Conservation (phyloP, 2,329 filamentous ascomycete genomes). For the Endoconidiophora polonica region DNA sequence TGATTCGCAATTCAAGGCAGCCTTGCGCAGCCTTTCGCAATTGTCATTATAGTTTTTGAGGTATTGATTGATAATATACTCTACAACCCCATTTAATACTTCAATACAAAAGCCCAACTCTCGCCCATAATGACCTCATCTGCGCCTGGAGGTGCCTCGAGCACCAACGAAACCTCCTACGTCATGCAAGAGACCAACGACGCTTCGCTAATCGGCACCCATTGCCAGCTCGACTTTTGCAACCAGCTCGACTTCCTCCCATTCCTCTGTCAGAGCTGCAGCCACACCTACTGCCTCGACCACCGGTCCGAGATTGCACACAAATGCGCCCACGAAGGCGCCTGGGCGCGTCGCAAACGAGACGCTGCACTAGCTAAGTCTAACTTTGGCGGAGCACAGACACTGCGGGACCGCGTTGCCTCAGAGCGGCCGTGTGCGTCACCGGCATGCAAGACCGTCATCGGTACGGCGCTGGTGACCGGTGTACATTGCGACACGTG, state of each 20-base stretch:
- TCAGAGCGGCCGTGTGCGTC: slow-evolving; percentile 52
- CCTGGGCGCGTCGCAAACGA: slow-evolving; percentile 43
- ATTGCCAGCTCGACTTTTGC: slow-evolving; percentile 86
- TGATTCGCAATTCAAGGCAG: background rate
- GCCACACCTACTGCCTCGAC: slow-evolving; percentile 74
- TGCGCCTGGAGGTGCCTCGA: slow-evolving; percentile 4
- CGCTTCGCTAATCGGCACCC: slow-evolving; percentile 69
- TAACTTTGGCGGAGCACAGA: slow-evolving; percentile 36
- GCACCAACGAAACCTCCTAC: slow-evolving; percentile 39
- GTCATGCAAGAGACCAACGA: slow-evolving; percentile 59
- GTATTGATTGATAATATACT: background rate
- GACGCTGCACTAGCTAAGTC: slow-evolving; percentile 35
- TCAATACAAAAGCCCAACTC: slow-evolving; percentile 12
- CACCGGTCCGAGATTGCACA: slow-evolving; percentile 79
- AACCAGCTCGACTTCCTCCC: slow-evolving; percentile 92
- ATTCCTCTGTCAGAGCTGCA: slow-evolving; percentile 83
- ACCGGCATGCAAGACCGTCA: slow-evolving; percentile 48
- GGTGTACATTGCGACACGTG: slow-evolving; percentile 57
- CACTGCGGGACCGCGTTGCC: slow-evolving; percentile 33
- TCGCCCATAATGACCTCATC: slow-evolving; percentile 1
- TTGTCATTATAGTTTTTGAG: background rate
- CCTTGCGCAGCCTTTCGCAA: background rate
- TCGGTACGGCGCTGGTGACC: slow-evolving; percentile 50
- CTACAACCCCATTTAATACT: background rate
- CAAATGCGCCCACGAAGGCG: slow-evolving; percentile 43